These are phyloP conservation scores for Kuraishia molischiana DNA, from an alignment of 805 yeast species.

Conservation along the genomic window DNA sequence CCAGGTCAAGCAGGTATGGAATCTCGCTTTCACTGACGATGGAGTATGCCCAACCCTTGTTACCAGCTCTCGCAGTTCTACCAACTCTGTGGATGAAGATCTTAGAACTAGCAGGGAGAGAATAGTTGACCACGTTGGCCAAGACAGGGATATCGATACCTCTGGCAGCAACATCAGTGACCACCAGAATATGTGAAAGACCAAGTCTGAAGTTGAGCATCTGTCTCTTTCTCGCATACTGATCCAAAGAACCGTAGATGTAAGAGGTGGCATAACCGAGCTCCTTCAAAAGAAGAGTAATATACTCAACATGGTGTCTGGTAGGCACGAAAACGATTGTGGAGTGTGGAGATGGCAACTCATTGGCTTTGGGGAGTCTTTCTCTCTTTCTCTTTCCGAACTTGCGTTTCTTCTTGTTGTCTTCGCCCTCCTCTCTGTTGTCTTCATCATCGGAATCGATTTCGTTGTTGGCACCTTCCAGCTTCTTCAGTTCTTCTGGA, in stretches of 20 bases:
- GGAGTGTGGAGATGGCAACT: constrained; percentile 73
- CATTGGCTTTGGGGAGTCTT: constrained; percentile 69
- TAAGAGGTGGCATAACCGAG: constrained; percentile 82
- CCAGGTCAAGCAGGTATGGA: constrained; percentile 86
- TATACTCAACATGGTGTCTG: constrained; percentile 93
- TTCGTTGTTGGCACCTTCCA: constrained; percentile 36
- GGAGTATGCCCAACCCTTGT: constrained; percentile 95
- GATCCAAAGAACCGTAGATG: constrained; percentile 92
- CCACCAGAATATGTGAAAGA: constrained; percentile 77
- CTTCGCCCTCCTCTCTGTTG: constrained; percentile 30
- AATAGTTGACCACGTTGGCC: constrained; percentile 88
- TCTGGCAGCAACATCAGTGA: constrained; percentile 97
- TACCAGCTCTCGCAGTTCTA: constrained; percentile 99
- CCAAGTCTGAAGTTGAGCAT: constrained; percentile 80
- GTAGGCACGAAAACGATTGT: constrained; percentile 96
- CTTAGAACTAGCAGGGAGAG: constrained; percentile 87
- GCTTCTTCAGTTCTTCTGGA: constrained; percentile 48
- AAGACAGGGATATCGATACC: constrained; percentile 97
- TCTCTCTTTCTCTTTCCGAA: constrained; percentile 35
- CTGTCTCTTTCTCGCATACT: constrained; percentile 87
- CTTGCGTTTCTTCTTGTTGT: constrained; percentile 20
- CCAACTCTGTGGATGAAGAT: constrained; percentile 96
- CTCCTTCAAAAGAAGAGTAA: constrained; percentile 56
- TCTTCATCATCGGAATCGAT: constrained; percentile 47
- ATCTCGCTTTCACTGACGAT: constrained; percentile 77